Conservation (phyloP, 306 rosid species). For the Prosopis cineraria region DNA sequence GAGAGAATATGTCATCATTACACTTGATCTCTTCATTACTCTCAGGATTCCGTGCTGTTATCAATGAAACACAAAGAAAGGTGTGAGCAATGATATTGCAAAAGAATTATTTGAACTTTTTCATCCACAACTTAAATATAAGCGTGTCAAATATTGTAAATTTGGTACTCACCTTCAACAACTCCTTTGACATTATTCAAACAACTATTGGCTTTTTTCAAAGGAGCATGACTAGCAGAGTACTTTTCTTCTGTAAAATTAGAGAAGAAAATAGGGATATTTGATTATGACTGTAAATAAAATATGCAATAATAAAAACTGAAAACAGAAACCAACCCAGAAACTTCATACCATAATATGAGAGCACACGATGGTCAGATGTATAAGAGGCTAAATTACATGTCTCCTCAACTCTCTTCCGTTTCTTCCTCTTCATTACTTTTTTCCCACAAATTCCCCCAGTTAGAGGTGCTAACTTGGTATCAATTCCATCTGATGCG, state of each 20-base stretch:
- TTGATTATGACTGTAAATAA: background rate
- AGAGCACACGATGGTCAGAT: slow-evolving; percentile 62
- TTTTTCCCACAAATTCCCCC: slow-evolving; percentile 46
- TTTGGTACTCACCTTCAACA: slow-evolving; percentile 38
- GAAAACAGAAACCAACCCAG: slow-evolving; percentile 2
- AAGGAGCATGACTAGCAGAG: slow-evolving; percentile 2
- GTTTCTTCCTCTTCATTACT: slow-evolving; percentile 70
- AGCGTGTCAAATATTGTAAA: background rate
- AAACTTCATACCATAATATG: slow-evolving; percentile 60
- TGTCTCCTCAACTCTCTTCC: slow-evolving; percentile 65
- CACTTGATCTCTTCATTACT: slow-evolving; percentile 39
- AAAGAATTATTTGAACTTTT: background rate
- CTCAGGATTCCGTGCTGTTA: slow-evolving; percentile 42
- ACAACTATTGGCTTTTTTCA: slow-evolving; percentile 18
- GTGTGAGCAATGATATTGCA: background rate
- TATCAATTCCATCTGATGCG: slow-evolving; percentile 42
- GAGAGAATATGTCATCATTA: slow-evolving; percentile 39
- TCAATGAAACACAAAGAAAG: background rate
- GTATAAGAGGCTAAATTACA: slow-evolving; percentile 53
- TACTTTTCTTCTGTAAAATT: slow-evolving; percentile 39
- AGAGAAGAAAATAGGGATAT: background rate
- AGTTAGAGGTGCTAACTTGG: slow-evolving; percentile 57
- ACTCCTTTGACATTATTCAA: slow-evolving; percentile 16
- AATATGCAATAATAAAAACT: background rate
- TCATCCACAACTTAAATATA: background rate